Evolutionary conservation across 2,329 filamentous ascomycete genomes (phyloP).

Genomic region (Hypoxylon sp.): DNA sequence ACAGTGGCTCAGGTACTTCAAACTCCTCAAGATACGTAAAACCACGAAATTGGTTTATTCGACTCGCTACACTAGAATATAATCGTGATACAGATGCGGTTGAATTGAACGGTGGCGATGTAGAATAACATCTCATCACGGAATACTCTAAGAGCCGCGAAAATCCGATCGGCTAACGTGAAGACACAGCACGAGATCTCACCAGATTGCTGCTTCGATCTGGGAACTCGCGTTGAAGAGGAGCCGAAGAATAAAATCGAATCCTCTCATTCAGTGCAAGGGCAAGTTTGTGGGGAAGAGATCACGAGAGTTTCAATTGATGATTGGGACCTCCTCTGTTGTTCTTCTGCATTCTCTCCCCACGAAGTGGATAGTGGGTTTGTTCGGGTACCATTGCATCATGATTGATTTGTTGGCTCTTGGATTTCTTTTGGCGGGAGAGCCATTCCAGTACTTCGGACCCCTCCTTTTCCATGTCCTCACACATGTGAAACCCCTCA

Average conservation of each 20-base stretch:
- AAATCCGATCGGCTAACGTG: constrained; percentile 17
- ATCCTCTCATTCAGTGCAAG: background rate
- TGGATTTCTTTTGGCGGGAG: constrained; percentile 7
- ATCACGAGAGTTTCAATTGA: constrained; percentile 14
- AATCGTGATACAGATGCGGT: too few relatives aligned
- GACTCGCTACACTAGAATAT: too few relatives aligned
- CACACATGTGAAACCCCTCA: constrained; percentile 5
- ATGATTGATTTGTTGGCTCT: constrained; percentile 25
- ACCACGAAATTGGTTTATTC: too few relatives aligned
- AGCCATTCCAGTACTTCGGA: constrained; percentile 16
- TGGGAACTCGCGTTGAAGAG: constrained; percentile 14
- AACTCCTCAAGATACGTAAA: too few relatives aligned
- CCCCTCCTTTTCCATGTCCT: constrained; percentile 1
- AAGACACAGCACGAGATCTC: constrained; percentile 18
- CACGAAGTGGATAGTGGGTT: constrained; percentile 16
- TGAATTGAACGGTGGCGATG: too few relatives aligned
- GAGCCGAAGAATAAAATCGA: constrained; percentile 16
- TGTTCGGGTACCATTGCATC: constrained; percentile 37
- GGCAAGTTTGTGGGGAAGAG: constrained; percentile 5
- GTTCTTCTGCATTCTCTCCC: constrained; percentile 6
- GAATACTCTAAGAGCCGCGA: constrained; percentile 15
- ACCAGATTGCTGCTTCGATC: constrained; percentile 4
- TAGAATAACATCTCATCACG: constrained; percentile 2
- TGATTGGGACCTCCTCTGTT: too few relatives aligned
- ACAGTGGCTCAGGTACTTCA: too few relatives aligned